A percentile compares a stretch with the other conserved stretches of the same genome.
Evolutionary conservation across 2,329 filamentous ascomycete genomes (phyloP).

Genomic region (Orbilia ellipsospora): DNA sequence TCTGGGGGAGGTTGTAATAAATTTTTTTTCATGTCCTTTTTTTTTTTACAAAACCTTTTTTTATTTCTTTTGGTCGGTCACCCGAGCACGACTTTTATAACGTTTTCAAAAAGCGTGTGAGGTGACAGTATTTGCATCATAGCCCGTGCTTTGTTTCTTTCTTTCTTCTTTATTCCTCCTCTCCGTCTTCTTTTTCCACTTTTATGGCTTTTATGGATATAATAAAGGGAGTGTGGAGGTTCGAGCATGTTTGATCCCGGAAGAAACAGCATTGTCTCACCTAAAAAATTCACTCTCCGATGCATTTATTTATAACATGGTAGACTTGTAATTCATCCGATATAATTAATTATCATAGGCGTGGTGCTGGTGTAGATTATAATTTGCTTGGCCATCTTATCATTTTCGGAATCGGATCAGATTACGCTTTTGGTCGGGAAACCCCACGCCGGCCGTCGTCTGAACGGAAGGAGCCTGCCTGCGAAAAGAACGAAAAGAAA

Average conservation of each 20-base stretch:
- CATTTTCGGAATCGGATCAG: conserved; percentile 40
- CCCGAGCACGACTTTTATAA: neutral
- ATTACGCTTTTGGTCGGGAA: conserved; percentile 43
- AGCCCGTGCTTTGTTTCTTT: conserved; percentile 23
- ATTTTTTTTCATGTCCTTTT: conserved; percentile 18
- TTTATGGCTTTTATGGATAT: conserved; percentile 26
- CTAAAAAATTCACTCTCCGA: too few relatives aligned
- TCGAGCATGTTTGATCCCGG: neutral
- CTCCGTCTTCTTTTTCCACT: neutral
- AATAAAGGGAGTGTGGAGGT: conserved; percentile 10
- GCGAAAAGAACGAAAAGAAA: conserved; percentile 11
- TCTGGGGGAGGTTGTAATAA: conserved; percentile 25
- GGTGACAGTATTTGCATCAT: conserved; percentile 39
- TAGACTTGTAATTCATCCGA: too few relatives aligned
- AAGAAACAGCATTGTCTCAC: neutral
- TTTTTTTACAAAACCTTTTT: neutral
- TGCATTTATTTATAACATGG: too few relatives aligned
- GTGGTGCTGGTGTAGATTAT: too few relatives aligned
- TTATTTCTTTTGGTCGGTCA: conserved; percentile 6
- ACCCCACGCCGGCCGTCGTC: conserved; percentile 4
- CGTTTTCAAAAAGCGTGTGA: conserved; percentile 19
- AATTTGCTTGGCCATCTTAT: conserved; percentile 53
- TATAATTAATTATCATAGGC: too few relatives aligned
- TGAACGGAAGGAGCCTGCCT: conserved; percentile 33
- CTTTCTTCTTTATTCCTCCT: neutral